Base-by-base conservation (phyloP, 163 green algal species). In the Chloroidium sp. region DNA sequence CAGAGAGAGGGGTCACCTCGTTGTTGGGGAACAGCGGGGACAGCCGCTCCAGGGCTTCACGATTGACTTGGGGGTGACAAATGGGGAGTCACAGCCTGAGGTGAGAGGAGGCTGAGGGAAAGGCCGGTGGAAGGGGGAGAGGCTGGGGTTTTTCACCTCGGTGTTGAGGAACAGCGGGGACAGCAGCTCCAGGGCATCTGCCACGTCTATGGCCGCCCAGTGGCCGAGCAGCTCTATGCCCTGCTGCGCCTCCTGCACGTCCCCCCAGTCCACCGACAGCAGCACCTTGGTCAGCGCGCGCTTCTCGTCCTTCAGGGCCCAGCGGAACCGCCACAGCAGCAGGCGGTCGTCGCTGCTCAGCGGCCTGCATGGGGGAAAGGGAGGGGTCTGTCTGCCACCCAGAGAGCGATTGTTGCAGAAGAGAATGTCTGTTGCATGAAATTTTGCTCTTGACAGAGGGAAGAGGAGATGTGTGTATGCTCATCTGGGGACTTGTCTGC, bases 141-240 rank as follows among this genome's bases (percentile, higher is more conserved):
- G 36, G 36, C 36, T 36, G 36, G 36, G 36, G 36, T 36, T 36
- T 36, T 36, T 36, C 36, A 95, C 90, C 84, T 92, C 89, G 3
- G 92, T 80, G n/a, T 91, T 93, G 59, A 87, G 84, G 85, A 97
- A 97, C 78, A 93, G 89, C 1, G 94, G 93, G 0, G 90, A 96
- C 59, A 99, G 95, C 69, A 99, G 91, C 87, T 98, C 93, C 68
- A 99, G 90, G 3, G 96, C 96, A 69, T 98, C 92, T 0, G 94
- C 94, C 2, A 95, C 89, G 75, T 90, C 92, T 69, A 98, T 96
- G 67, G 89, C 84, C 36, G 89, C 93, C 93, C 95, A 98, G 79
- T 87, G 76, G 6, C 85, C 69, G 91, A 97, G 95, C 75, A 99
- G 89, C 80, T 97, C 91, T 1, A 84, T 88, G 2, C 93, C 93